Base-by-base conservation (phyloP, 345 rosid species). In the Crucihimalaya himalaica region DNA sequence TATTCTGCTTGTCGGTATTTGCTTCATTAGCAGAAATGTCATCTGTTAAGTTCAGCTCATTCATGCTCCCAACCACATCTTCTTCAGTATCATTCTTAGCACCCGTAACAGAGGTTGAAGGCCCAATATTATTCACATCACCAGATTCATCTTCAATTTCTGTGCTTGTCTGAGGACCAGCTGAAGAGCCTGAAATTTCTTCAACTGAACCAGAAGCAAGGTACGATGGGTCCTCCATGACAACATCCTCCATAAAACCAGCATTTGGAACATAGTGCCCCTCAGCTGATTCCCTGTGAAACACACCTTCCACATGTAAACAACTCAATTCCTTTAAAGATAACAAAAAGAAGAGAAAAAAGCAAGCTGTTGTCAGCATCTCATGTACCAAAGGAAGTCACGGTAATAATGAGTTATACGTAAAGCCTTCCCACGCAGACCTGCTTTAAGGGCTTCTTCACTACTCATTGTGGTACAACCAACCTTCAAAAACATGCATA, bases 361-460 rank as follows among this genome's bases (percentile, higher is more conserved):
- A 37, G 40, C 5, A 66, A 76, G 37, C 7, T 5, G 40, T 62
- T 48, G 63, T 29, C 42, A 55, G 60, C 54, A 65, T 60, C 55
- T 53, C 79, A 80, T 75, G 69, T 80, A 75, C 97, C 98, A 89
- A 60, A 94, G 95, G 60, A 83, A 75, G 76, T 94, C 99, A 37
- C 87, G 84, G 63, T 94, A 94, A 75, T 84, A 83, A 77, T 94
- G 99, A 58, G 86, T 79, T 42, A 94, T 85, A 76, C 93, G 85
- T 62, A 94, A 82, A 72, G 97, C 99, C 80, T 92, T 94, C 63
- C 99, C 99, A 47, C 97, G 96, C 78, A 91, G 79, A 63, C 93
- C 96, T 37, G 97, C 99, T 62, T 88, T 94, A 32, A 87, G 23
- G 6, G 97, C 97, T 71, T 89, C 97, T 18, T 69, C 46, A 34